phyloP scores from a whole-genome alignment of 495 filamentous ascomycete species.

The Letharia columbiana region DNA sequence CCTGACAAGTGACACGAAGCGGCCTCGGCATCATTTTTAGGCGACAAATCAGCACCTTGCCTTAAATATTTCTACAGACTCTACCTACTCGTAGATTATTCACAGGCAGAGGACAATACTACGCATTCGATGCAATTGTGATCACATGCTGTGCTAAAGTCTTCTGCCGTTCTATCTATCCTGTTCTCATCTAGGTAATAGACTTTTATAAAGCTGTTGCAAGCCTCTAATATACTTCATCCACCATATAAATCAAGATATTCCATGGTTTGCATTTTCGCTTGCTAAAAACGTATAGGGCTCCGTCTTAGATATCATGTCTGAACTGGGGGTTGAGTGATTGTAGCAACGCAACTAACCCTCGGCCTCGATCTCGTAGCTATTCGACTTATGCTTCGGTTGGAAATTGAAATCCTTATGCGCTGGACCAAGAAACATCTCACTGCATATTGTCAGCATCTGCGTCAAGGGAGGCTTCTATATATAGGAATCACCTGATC shows the following conservation, averaged over 20 bases:
- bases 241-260: background rate
- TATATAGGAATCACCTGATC: conserved; percentile 59
- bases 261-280: background rate
- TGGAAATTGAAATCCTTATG: conserved; percentile 86
- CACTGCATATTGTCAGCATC: conserved; percentile 43
- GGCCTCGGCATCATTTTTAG: conserved; percentile 11
- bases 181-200: background rate
- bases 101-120: background rate
- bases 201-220: background rate
- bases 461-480: background rate
- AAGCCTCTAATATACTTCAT: background rate
- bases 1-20: conserved; percentile 13
- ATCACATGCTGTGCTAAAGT: background rate
- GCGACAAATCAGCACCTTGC: conserved; percentile 3
- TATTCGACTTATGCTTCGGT: conserved; percentile 96
- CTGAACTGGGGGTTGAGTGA: background rate
- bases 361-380: conserved; percentile 58
- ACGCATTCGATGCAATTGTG: too few species aligned
- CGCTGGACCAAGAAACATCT: conserved; percentile 94
- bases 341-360: conserved; percentile 34
- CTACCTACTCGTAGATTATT: too few species aligned
- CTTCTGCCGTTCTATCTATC: background rate
- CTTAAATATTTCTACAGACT: background rate
- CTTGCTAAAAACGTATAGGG: too few species aligned
- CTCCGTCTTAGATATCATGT: background rate